Evolutionary conservation across 441 rosid genomes (phyloP), one percentile per base, ranked within the genome.

Genomic region (Arabidopsis lyrata): DNA sequence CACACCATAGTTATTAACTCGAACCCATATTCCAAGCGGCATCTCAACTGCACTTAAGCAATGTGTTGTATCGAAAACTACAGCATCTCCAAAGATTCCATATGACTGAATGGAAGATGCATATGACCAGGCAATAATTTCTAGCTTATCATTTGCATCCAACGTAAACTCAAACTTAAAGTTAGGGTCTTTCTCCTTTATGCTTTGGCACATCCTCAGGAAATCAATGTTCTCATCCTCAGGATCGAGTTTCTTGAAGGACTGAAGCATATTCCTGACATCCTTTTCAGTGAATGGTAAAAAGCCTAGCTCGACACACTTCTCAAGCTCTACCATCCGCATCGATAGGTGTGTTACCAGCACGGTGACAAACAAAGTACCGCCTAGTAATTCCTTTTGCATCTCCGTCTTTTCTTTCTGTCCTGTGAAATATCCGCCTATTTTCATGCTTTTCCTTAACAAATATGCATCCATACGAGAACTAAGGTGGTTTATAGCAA

Each of bases 11-110:
- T 92, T 95, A 70, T 95, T 90, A 76, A 95, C 78, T 64, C 98
- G 98, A 74, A 90, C 83, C 97, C 97, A 95, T 82, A 95, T 85
- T 57, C 96, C 98, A 67, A 95, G 90, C 29, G 98, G 97, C 97
- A 92, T 84, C 85, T 95, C 99, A 76, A 92, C 84, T 75, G 90
- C 95, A 61, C 88, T 86, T 75, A 92, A 81, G 56, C 92, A 93
- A 76, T 95, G 99, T n/a, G 93, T 90, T 1, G 97, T 88, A 81
- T 95, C 97, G 60, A 95, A 95, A 57, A 95, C 93, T 47, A 95
- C 91, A 58, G 90, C 99, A 86, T 92, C 99, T 63, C 98, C 99
- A 76, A 89, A 95, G 74, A 89, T 80, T 74, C 89, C 95, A 63
- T 92, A 95, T 41, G 92, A 83, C 77, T 88, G 95, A 79, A 89